Conservation (phyloP, 2,329 filamentous ascomycete species). For the Xylariomycetidae sp. region DNA sequence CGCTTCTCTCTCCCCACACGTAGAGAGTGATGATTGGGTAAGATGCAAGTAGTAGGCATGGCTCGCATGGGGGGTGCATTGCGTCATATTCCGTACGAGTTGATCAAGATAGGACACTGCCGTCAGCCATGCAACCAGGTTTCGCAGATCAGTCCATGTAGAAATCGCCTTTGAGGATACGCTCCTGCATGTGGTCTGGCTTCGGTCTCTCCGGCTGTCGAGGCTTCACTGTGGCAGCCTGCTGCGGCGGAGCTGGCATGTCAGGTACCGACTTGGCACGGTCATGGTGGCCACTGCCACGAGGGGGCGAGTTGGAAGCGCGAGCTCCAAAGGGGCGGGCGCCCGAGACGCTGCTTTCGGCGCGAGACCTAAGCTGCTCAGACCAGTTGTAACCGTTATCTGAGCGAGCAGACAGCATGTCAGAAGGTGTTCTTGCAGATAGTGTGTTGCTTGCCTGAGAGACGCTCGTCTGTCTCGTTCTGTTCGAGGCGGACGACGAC, state of each 20-base stretch:
- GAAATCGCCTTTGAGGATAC: constrained; percentile 95
- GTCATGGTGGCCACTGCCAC: constrained; percentile 45
- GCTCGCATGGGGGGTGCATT: too few relatives aligned
- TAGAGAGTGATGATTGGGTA: too few relatives aligned
- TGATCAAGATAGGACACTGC: too few relatives aligned
- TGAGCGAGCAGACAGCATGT: constrained; percentile 58
- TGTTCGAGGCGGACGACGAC: constrained; percentile 27
- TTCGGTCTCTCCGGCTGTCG: constrained; percentile 52
- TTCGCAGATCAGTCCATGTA: constrained; percentile 87
- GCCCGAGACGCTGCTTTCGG: constrained; percentile 68
- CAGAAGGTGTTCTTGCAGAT: constrained; percentile 55
- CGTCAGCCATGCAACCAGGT: too few relatives aligned
- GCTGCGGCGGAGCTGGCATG: constrained; percentile 51
- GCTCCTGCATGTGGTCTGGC: constrained; percentile 92
- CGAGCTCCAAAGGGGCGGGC: constrained; percentile 48
- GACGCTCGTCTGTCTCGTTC: constrained; percentile 28
- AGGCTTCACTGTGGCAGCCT: constrained; percentile 41
- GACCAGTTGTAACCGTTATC: constrained; percentile 97
- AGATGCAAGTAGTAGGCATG: too few relatives aligned
- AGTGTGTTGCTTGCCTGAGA: constrained; percentile 56
- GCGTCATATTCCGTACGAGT: too few relatives aligned
- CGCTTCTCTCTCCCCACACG: too few relatives aligned
- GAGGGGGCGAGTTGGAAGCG: constrained; percentile 37
- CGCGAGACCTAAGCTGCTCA: constrained; percentile 87
- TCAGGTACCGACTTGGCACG: constrained; percentile 65